These are phyloP conservation scores for Peterozyma toletana DNA, from an alignment of 805 yeast species.

Conservation along the genomic window DNA sequence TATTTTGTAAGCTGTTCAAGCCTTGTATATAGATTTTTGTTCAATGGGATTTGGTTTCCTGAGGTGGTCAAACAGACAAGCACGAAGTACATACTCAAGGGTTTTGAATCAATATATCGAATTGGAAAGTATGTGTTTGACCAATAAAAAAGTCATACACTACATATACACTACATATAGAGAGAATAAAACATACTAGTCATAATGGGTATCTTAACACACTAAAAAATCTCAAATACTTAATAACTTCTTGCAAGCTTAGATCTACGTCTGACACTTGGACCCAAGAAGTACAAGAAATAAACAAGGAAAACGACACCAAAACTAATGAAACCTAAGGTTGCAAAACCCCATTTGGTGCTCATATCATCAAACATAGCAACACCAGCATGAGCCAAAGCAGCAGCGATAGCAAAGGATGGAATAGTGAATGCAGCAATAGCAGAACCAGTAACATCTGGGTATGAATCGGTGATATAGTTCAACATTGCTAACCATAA, in stretches of 20 bases:
- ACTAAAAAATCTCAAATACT: neutral
- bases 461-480: conserved; percentile 25
- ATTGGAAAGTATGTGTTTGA: too few species aligned
- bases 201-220: neutral
- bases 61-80: too few species aligned
- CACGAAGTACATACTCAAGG: too few species aligned
- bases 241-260: conserved; percentile 17
- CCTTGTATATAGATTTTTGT: conserved; percentile 1
- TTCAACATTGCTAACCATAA: conserved; percentile 28
- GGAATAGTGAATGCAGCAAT: conserved; percentile 29
- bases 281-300: conserved; percentile 25
- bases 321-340: conserved; percentile 23
- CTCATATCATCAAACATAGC: conserved; percentile 29
- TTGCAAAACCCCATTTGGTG: conserved; percentile 27
- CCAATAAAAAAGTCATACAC: too few species aligned
- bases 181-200: neutral
- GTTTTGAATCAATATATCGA: too few species aligned
- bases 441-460: conserved; percentile 25
- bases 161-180: neutral
- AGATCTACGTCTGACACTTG: conserved; percentile 20
- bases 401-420: conserved; percentile 27
- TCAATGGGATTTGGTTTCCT: neutral
- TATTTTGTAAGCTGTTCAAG: neutral
- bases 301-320: conserved; percentile 25
- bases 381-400: conserved; percentile 28